Base-by-base conservation (phyloP, 495 filamentous ascomycete species). In the Astrothelium macrocarpum region DNA sequence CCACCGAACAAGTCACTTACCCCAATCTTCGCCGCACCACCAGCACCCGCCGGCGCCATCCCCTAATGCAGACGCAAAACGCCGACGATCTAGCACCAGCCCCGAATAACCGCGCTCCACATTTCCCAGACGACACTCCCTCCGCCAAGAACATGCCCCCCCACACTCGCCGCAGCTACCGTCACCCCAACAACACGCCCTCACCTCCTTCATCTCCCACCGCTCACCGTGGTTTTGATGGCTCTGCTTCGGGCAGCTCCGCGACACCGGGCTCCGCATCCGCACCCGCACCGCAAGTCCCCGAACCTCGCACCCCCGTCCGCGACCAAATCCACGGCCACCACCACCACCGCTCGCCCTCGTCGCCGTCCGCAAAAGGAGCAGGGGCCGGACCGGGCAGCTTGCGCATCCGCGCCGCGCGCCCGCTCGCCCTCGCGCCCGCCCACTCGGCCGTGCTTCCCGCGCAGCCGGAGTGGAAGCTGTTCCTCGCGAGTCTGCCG, bases 371-470 rank as follows among this genome's bases (percentile, higher is more conserved):
- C 53, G 28, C 36, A 16, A 25, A 14, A 53, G 26, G 45, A 32
- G 28, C 12, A 60, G 53, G 7, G 31, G 31, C 42, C 28, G 2
- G 14, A 28, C 53, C 59, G 26, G 28, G 62, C 2, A 64, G 60
- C 0, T 67, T 73, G 20, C 69, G 71, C 39, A 67, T 78, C 28
- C 53, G 32, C 11, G 70, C 68, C 60, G 75, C 73, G 3, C 72
- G 69, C 46, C 60, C 60, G 32, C 71, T 66, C 5, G 56, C 64
- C 1, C 64, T 77, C 16, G 67, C 71, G 0, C 73, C 75, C 1
- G 71, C 69, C 32, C 69, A 72, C 32, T 62, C 66, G 42, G 76
- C 76, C 2, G 66, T 78, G 32, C 66, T 76, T 12, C 76, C 76
- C 9, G 70, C 69, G 10, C 65, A 64, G 9, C 66, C 73, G 1